These are phyloP conservation scores for Globisporangium orthogonon DNA, from an alignment of 352 stramenopile species.

Conservation along the genomic window DNA sequence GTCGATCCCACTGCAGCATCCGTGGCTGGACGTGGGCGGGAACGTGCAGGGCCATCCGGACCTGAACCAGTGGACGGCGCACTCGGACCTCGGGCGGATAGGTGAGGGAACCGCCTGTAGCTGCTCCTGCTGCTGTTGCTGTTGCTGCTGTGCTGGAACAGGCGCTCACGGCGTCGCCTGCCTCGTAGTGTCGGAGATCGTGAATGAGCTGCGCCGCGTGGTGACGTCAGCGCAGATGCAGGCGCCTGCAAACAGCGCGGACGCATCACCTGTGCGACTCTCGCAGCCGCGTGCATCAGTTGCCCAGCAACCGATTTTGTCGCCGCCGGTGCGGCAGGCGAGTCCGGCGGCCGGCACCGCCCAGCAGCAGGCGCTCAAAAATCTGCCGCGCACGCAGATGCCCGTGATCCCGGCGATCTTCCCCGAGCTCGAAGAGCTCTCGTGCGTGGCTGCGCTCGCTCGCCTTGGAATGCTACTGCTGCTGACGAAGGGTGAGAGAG, in stretches of 20 bases:
- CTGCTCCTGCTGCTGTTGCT: neutral
- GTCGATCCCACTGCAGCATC: constrained; percentile 67
- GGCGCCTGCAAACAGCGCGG: constrained; percentile 1
- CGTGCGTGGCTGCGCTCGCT: constrained; percentile 30
- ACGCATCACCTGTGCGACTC: constrained; percentile 3
- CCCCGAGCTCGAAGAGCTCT: constrained; percentile 68
- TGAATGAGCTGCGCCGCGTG: constrained; percentile 38
- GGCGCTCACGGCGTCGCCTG: neutral
- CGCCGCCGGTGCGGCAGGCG: constrained; percentile 8
- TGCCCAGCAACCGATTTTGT: neutral
- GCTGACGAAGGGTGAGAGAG: neutral
- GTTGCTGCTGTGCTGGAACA: neutral
- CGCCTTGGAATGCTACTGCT: neutral
- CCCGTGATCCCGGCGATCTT: constrained; percentile 69
- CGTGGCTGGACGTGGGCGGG: constrained; percentile 60
- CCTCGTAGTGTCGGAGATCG: constrained; percentile 53
- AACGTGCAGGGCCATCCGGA: constrained; percentile 70
- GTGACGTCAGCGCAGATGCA: constrained; percentile 12
- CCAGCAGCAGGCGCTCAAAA: constrained; percentile 26
- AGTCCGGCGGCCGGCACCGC: neutral
- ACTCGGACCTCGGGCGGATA: constrained; percentile 80
- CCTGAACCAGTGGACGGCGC: constrained; percentile 73
- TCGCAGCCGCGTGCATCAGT: neutral
- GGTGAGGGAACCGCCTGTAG: constrained; percentile 10
- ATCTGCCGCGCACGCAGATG: constrained; percentile 63